These are phyloP conservation scores for Kazachstania psychrophila DNA, from an alignment of 805 yeast species.

Conservation along the genomic window DNA sequence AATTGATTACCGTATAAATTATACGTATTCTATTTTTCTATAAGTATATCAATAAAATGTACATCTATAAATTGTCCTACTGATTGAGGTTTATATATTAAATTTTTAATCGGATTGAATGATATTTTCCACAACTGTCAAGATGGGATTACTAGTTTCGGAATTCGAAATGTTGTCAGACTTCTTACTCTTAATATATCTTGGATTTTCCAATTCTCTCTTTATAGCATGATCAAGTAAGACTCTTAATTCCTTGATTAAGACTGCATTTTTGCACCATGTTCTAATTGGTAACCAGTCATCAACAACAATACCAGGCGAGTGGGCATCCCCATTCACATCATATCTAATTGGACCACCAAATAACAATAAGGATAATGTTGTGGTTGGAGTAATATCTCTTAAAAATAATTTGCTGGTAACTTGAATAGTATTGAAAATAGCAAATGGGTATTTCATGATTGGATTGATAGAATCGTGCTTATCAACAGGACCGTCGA, in stretches of 20 bases:
- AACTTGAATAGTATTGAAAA: slow-evolving; percentile 49
- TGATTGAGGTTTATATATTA: too few species aligned
- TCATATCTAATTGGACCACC: slow-evolving; percentile 68
- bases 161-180: too few species aligned
- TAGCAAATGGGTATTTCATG: slow-evolving; percentile 49
- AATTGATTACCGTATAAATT: too few species aligned
- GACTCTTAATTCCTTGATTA: slow-evolving; percentile 59
- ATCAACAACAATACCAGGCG: slow-evolving; percentile 81
- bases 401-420: slow-evolving; percentile 63
- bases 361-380: slow-evolving; percentile 65
- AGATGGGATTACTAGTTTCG: slow-evolving; percentile 29
- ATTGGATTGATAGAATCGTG: slow-evolving; percentile 28
- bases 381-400: slow-evolving; percentile 72
- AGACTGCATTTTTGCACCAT: slow-evolving; percentile 90
- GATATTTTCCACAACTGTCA: slow-evolving; percentile 32
- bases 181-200: slow-evolving; percentile 9
- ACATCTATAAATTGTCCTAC: too few species aligned
- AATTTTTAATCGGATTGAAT: slow-evolving; percentile 2
- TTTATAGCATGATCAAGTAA: slow-evolving; percentile 62
- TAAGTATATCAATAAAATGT: too few species aligned
- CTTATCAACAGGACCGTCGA: slow-evolving; percentile 14
- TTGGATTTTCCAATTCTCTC: slow-evolving; percentile 46
- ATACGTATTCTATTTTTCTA: too few species aligned
- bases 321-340: slow-evolving; percentile 37
- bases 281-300: slow-evolving; percentile 86